Base-by-base conservation (phyloP, 805 yeast genomes). In the Metschnikowia orientalis region DNA sequence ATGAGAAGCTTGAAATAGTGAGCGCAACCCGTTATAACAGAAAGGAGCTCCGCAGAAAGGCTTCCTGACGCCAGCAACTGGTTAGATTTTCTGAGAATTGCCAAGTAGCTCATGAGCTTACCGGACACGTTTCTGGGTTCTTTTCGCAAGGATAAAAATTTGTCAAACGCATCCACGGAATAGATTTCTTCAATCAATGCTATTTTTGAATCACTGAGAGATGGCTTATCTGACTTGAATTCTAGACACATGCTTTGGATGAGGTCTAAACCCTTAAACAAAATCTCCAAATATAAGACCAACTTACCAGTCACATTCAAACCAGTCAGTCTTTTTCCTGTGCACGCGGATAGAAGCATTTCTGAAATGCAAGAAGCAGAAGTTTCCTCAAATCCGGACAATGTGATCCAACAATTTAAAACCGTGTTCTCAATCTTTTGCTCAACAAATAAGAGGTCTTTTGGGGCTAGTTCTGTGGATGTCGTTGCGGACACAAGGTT, bases 101-200 rank as follows among this genome's bases (percentile, higher is more conserved):
- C 88, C 53, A 92, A 70, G 59, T 87, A 90, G 30, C 86, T 78
- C 81, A 92, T 89, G 6, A 92, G 70, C 54, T 88, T 89, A 5
- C 95, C 88, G 6, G 95, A 83, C 30, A 92, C 69, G 32, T 83
- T 83, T 51, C 95, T 72, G 8, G 98, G 96, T 57, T 85, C 86
- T 35, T 64, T 74, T 18, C 61, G 59, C 22, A 75, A 51, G 4
- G 50, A 57, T 46, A 48, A 71, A 42, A 54, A 67, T 26, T 41
- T 36, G 22, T 42, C 47, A 18, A 46, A 46, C 1, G 50, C 50
- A 26, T 46, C 50, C 4, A 38, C 38, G 2, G 49, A 45, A 39
- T 52, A 57, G 33, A 57, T 54, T 13, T 46, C 48, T 12, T 53
- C 57, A 25, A 45, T n/a, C 18, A 30, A 34, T 23, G 35, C 34